A percentile compares a stretch with the other conserved stretches of the same genome.
Evolutionary conservation across 2,329 filamentous ascomycete genomes (phyloP).

Genomic region (Fusarium mundagurra): DNA sequence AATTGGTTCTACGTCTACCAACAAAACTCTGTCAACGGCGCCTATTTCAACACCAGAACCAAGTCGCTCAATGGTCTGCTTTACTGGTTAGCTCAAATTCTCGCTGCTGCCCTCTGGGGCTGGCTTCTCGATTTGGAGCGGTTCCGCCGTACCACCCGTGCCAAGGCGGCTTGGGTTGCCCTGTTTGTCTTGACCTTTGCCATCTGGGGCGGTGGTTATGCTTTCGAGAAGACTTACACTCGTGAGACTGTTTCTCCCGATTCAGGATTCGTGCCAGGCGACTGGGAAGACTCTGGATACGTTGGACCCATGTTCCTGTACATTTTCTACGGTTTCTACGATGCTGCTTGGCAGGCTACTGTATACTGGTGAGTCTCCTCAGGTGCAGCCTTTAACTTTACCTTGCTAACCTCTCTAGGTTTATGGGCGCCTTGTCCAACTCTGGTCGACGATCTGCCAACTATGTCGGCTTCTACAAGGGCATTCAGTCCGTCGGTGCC

Average conservation of each 20-base stretch:
- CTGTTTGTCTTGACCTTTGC: slow-evolving; percentile 77
- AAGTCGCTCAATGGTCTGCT: slow-evolving; percentile 76
- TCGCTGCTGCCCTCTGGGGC: slow-evolving; percentile 79
- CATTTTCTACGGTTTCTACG: slow-evolving; percentile 90
- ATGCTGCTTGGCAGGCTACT: slow-evolving; percentile 88
- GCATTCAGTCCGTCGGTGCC: slow-evolving; percentile 79
- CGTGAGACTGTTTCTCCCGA: slow-evolving; percentile 26
- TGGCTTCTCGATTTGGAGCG: slow-evolving; percentile 71
- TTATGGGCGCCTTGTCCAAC: slow-evolving; percentile 93
- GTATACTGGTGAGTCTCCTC: slow-evolving; percentile 83
- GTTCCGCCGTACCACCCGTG: slow-evolving; percentile 72
- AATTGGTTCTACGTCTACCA: slow-evolving; percentile 90
- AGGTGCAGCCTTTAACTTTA: slow-evolving; percentile 45
- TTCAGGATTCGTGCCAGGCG: slow-evolving; percentile 45
- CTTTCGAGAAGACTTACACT: slow-evolving; percentile 65
- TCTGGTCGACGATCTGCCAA: slow-evolving; percentile 92
- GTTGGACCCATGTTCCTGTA: slow-evolving; percentile 87
- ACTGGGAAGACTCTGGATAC: slow-evolving; percentile 75
- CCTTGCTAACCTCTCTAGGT: slow-evolving; percentile 59
- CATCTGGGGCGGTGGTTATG: slow-evolving; percentile 86
- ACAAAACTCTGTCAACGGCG: slow-evolving; percentile 75
- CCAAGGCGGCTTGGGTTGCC: slow-evolving; percentile 68
- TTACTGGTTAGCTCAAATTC: slow-evolving; percentile 79
- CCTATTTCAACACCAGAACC: slow-evolving; percentile 78
- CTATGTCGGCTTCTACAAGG: slow-evolving; percentile 90